Base-by-base conservation (phyloP, 495 filamentous ascomycete genomes). In the Rusavskia elegans region DNA sequence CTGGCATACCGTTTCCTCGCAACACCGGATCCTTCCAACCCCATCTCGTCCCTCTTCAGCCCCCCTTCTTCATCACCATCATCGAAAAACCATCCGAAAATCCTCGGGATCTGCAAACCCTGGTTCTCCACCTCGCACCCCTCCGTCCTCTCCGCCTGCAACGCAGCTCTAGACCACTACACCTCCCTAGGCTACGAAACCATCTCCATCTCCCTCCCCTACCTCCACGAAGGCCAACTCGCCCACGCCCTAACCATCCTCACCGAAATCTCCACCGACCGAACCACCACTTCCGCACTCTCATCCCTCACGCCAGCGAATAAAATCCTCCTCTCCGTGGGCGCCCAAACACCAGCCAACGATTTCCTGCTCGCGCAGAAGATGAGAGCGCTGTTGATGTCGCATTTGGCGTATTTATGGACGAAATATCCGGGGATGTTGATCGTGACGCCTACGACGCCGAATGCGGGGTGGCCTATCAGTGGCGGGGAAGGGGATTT, bases 221-320 rank as follows among this genome's bases (percentile, higher is more conserved):
- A 82, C 57, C 63, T 92, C 16, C 70, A 73, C 30, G 77, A 87
- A 61, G 83, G 76, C 25, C 84, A 90, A 53, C 68, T 80, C 35
- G 85, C 87, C 0, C 89, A 95, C 67, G 80, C 79, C 17, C 66
- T 88, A 8, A 93, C 84, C 30, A 92, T 90, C 63, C 80, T 96
- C 53, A 63, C 74, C 17, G 86, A 89, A 53, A 77, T 78, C 29
- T 67, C 72, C 30, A 69, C 71, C 5, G 64, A 67, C 17, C n/a
- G n/a, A n/a, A 55, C 69, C 45, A 53, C 63, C n/a, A 55, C 68
- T 5, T 37, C 58, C 44, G 67, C 70, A 49, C 65, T 78, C 37
- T 48, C 61, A 1, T 64, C 71, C 10, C 65, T 95, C 48, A 83
- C 82, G 14, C 65, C 82, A 2, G 72, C 84, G 9, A 94, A 87